Evolutionary conservation across 176 grass and related monocot genomes (phyloP).

Genomic region (Triticum timopheevii): DNA sequence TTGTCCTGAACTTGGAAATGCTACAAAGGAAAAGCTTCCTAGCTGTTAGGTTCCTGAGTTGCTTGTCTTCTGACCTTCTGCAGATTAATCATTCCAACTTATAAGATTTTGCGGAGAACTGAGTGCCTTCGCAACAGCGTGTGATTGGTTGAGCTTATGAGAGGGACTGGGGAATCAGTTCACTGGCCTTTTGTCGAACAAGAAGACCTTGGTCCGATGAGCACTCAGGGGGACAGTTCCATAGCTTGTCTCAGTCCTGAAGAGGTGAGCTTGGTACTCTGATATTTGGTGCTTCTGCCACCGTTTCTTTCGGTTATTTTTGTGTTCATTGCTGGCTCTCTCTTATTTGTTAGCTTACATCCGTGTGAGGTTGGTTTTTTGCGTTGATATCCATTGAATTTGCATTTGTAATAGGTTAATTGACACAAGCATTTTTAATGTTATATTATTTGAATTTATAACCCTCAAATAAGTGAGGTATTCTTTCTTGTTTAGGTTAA

Average conservation of each 20-base stretch:
- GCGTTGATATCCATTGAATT: background rate
- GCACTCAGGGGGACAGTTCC: too few species aligned
- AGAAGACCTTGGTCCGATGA: too few species aligned
- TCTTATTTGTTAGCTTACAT: background rate
- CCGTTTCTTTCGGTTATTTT: background rate
- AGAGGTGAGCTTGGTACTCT: too few species aligned
- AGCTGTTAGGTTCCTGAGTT: background rate
- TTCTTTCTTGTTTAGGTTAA: too few species aligned
- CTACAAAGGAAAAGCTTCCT: background rate
- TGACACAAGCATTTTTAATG: background rate
- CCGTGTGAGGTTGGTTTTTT: background rate
- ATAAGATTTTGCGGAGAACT: background rate
- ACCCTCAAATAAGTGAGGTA: too few species aligned
- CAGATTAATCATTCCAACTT: background rate
- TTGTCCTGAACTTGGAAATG: background rate
- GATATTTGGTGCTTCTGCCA: too few species aligned
- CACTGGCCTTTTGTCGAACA: background rate
- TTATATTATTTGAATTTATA: background rate
- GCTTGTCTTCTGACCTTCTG: background rate
- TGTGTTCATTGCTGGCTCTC: background rate
- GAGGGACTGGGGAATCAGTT: background rate
- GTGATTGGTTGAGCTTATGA: background rate
- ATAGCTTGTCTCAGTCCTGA: too few species aligned
- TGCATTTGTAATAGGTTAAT: background rate
- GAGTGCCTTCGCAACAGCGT: background rate